Base-by-base conservation (phyloP, 306 rosid species). In the Pterocarpus santalinus region DNA sequence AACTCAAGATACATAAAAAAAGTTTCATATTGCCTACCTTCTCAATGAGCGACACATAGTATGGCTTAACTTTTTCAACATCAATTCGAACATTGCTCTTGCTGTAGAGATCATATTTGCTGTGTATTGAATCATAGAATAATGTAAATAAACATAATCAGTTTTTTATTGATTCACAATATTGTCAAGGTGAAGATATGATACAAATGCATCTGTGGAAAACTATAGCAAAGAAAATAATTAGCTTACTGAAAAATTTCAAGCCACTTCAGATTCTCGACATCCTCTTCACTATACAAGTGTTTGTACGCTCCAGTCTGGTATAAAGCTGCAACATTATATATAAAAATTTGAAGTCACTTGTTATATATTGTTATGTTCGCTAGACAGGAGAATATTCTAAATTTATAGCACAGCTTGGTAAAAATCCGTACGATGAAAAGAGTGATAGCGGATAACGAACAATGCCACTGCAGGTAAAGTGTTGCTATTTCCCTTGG, bases 61-160 rank as follows among this genome's bases (percentile, higher is more conserved):
- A 92, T 8, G 92, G 94, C 86, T 90, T 90, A 5, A 90, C 90
- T 38, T 90, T 70, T 69, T 90, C 88, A 0, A 88, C 79, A 49
- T 90, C 91, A 1, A 92, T 36, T 7, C 22, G 69, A 1, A 83
- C 90, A 67, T 86, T 88, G 89, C 94, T 87, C 84, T 90, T 92
- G 72, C 91, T 92, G 82, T 92, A 92, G 11, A 90, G 91, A 68
- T 92, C 94, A 74, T 92, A 92, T 38, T 90, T 92, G 78, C 92
- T 92, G 82, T 77, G 33, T n/a, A 33, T 70, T 28, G 41, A 11
- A 69, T 47, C 60, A 2, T 12, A 44, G 2, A 69, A 69, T 10
- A 46, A 67, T 10, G 34, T 46, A 28, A 30, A 22, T 33, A 69
- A 69, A 46, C 28, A 69, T 30, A 12, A 47, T 47, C 22, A 69